These are phyloP conservation scores for Hippophae rhamnoides DNA, from an alignment of 306 rosid genomes.

Conservation along the genomic window DNA sequence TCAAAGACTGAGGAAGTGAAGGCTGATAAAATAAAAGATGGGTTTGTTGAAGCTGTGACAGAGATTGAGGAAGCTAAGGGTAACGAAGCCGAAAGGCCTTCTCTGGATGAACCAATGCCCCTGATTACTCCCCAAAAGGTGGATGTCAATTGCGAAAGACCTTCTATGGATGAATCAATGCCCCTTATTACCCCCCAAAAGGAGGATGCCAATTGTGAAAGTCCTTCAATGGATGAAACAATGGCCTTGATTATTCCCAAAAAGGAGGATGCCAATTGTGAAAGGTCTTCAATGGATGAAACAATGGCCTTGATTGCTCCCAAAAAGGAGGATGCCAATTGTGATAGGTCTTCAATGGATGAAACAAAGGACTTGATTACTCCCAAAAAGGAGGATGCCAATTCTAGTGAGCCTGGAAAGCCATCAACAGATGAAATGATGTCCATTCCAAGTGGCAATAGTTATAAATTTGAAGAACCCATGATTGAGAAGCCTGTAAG, in stretches of 20 bases:
- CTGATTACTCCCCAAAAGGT: not conserved
- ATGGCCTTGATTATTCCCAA: not conserved
- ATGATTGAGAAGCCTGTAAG: slow-evolving; percentile 26
- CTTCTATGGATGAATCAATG: not conserved
- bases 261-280: not conserved
- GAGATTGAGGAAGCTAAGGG: not conserved
- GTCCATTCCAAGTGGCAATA: slow-evolving; percentile 1
- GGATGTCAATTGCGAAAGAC: not conserved
- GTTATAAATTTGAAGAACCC: not conserved
- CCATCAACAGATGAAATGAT: not conserved
- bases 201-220: not conserved
- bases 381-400: not conserved
- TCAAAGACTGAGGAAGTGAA: not conserved
- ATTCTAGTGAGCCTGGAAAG: slow-evolving; percentile 1
- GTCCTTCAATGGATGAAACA: not conserved
- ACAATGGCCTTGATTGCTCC: too few species aligned
- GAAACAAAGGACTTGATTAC: not conserved
- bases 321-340: too few species aligned
- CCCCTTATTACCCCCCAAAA: not conserved
- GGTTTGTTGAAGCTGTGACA: not conserved
- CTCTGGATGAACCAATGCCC: too few species aligned
- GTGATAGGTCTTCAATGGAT: too few species aligned
- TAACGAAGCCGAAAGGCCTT: too few species aligned
- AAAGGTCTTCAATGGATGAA: not conserved
- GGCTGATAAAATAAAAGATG: not conserved